Percentiles rank a stretch among this genome's conserved stretches.
Evolutionary conservation across 805 yeast genomes (phyloP).

Genomic region (Yarrowia sp.): DNA sequence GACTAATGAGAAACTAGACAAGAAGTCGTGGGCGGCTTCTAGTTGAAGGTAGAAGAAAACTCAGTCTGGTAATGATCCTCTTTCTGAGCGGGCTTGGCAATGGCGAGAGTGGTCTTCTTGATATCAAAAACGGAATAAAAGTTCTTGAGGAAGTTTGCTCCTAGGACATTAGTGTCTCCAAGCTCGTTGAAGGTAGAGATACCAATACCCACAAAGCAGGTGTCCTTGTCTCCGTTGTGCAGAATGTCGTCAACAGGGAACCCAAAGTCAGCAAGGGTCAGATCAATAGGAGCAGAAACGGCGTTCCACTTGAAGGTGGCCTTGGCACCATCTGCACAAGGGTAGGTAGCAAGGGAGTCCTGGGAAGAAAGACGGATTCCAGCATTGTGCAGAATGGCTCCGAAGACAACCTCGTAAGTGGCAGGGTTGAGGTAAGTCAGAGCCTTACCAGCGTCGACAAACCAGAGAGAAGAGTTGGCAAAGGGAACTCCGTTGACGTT

Average conservation of each 20-base stretch:
- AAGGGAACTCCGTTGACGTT: neutral
- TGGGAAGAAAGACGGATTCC: neutral
- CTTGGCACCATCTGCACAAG: neutral
- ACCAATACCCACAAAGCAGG: neutral
- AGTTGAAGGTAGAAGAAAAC: too few species aligned
- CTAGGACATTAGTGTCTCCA: neutral
- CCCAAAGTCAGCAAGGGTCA: neutral
- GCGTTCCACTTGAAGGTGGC: neutral
- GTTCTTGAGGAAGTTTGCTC: slow-evolving; percentile 3
- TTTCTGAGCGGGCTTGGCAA: neutral
- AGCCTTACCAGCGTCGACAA: neutral
- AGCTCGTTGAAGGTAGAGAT: neutral
- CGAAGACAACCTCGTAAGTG: neutral
- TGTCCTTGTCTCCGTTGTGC: neutral
- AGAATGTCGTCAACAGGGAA: neutral
- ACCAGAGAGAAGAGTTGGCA: neutral
- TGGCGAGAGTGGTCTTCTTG: neutral
- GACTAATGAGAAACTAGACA: too few species aligned
- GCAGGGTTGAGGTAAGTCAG: neutral
- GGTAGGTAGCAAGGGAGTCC: neutral
- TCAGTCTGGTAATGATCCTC: neutral
- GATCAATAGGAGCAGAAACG: neutral
- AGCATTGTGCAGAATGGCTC: neutral
- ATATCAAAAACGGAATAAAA: neutral
- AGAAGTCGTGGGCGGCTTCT: too few species aligned